phyloP scores from a whole-genome alignment of 495 filamentous ascomycete genomes.

The Aspergillus wentii region DNA sequence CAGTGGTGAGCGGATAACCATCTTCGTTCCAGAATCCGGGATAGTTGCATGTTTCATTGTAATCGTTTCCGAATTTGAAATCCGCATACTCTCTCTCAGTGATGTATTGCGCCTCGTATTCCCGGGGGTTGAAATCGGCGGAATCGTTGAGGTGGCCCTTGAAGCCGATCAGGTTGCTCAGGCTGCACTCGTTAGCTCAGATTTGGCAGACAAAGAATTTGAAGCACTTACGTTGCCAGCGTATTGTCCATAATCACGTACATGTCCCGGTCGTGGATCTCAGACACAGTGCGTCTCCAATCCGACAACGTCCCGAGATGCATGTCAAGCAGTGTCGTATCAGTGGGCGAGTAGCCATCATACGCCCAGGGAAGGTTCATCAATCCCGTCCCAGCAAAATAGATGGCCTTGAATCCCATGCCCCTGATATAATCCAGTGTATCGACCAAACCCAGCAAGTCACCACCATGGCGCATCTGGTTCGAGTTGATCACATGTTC shows the following conservation, averaged over 20 bases:
- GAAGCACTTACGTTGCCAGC: slow-evolving; percentile 27
- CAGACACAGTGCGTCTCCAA: slow-evolving; percentile 26
- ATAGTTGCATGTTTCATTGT: slow-evolving; percentile 27
- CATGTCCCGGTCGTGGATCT: slow-evolving; percentile 33
- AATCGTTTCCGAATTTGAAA: slow-evolving; percentile 27
- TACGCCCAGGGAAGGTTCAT: slow-evolving; percentile 40
- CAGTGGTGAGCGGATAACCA: slow-evolving; percentile 31
- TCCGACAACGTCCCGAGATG: slow-evolving; percentile 33
- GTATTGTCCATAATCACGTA: slow-evolving; percentile 39
- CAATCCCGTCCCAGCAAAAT: slow-evolving; percentile 32
- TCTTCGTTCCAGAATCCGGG: slow-evolving; percentile 34
- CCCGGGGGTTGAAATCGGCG: slow-evolving; percentile 33
- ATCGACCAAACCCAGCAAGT: slow-evolving; percentile 28
- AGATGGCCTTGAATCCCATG: slow-evolving; percentile 37
- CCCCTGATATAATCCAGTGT: slow-evolving; percentile 34
- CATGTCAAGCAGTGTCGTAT: slow-evolving; percentile 34
- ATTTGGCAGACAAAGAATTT: background rate
- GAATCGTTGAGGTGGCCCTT: slow-evolving; percentile 38
- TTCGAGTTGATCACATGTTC: slow-evolving; percentile 33
- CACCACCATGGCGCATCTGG: slow-evolving; percentile 36
- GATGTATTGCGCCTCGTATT: slow-evolving; percentile 42
- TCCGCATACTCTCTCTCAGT: slow-evolving; percentile 35
- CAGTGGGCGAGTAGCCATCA: slow-evolving; percentile 34
- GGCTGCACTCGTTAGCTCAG: slow-evolving; percentile 11
- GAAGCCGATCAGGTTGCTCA: slow-evolving; percentile 46